phyloP scores from a whole-genome alignment of 1,139 yeast genomes.

The Maudiozyma humilis region DNA sequence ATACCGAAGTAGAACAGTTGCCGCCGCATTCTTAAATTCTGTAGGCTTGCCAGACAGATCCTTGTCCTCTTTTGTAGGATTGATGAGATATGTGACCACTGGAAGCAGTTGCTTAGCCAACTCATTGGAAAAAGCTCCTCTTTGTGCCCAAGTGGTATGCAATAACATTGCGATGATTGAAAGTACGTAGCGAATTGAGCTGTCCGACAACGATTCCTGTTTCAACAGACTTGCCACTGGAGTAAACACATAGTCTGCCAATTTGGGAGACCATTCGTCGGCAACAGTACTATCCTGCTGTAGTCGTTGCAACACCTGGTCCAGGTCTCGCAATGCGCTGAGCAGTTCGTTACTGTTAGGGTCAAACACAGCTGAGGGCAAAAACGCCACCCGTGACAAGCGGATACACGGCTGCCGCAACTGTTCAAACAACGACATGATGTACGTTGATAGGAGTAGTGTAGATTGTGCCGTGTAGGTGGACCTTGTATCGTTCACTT shows the following conservation, averaged over 20 bases:
- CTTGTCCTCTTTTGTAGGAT: slow-evolving; percentile 21
- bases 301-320: slow-evolving; percentile 19
- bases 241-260: slow-evolving; percentile 57
- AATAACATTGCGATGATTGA: slow-evolving; percentile 37
- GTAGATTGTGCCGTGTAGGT: too few relatives aligned
- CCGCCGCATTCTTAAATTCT: slow-evolving; percentile 39
- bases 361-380: slow-evolving; percentile 33
- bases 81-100: slow-evolving; percentile 39
- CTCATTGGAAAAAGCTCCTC: slow-evolving; percentile 33
- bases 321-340: slow-evolving; percentile 31
- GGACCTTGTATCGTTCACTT: too few relatives aligned
- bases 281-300: background rate
- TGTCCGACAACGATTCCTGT: slow-evolving; percentile 37
- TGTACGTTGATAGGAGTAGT: background rate
- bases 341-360: slow-evolving; percentile 28
- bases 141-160: slow-evolving; percentile 40
- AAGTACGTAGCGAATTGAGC: slow-evolving; percentile 39
- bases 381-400: slow-evolving; percentile 37
- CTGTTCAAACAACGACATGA: slow-evolving; percentile 14
- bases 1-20: slow-evolving; percentile 29
- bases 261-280: slow-evolving; percentile 30
- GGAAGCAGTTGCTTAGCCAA: slow-evolving; percentile 45
- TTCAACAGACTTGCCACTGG: slow-evolving; percentile 49
- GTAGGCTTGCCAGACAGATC: slow-evolving; percentile 27
- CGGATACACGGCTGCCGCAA: slow-evolving; percentile 36